Evolutionary conservation across 371 early-diverging fungal species (phyloP).

Genomic region (Haplosporangium sp.): DNA sequence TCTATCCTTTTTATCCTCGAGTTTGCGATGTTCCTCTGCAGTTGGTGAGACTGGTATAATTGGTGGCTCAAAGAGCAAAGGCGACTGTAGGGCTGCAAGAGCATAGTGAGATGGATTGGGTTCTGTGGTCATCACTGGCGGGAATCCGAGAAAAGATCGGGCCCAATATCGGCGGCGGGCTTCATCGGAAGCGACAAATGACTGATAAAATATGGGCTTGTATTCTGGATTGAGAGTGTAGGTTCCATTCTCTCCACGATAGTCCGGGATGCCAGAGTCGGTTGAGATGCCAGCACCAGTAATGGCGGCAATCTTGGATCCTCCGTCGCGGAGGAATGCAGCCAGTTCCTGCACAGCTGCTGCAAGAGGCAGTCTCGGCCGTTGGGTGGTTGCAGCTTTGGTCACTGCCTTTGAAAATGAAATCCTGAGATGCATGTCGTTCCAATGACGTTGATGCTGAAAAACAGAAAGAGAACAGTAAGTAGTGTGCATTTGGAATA

Average conservation of each 20-base stretch:
- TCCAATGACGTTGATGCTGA: not conserved
- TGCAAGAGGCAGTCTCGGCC: not conserved
- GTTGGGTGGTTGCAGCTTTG: not conserved
- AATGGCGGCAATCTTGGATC: slow-evolving; percentile 56
- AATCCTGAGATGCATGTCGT: slow-evolving; percentile 23
- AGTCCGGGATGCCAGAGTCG: slow-evolving; percentile 90
- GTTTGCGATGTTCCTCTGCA: not conserved
- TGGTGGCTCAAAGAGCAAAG: not conserved
- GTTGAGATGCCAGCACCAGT: slow-evolving; percentile 60
- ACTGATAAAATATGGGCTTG: slow-evolving; percentile 82
- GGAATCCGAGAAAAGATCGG: slow-evolving; percentile 88
- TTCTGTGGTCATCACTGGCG: slow-evolving; percentile 68
- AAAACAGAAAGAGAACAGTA: too few relatives aligned
- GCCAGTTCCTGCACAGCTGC: slow-evolving; percentile 55
- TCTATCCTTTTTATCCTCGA: not conserved
- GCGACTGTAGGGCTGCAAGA: slow-evolving; percentile 66
- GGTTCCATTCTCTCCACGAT: slow-evolving; percentile 84
- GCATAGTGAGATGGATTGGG: slow-evolving; percentile 82
- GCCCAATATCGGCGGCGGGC: slow-evolving; percentile 92
- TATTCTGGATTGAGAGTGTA: slow-evolving; percentile 85
- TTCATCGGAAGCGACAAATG: slow-evolving; percentile 52
- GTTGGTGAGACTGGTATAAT: not conserved
- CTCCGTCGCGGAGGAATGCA: slow-evolving; percentile 57
- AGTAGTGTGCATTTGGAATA: too few relatives aligned
- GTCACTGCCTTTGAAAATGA: slow-evolving; percentile 38